Evolutionary conservation across 164 flowering plant species (phyloP), one percentile per base, ranked within the genome.

Genomic region (Vitis labrusca): DNA sequence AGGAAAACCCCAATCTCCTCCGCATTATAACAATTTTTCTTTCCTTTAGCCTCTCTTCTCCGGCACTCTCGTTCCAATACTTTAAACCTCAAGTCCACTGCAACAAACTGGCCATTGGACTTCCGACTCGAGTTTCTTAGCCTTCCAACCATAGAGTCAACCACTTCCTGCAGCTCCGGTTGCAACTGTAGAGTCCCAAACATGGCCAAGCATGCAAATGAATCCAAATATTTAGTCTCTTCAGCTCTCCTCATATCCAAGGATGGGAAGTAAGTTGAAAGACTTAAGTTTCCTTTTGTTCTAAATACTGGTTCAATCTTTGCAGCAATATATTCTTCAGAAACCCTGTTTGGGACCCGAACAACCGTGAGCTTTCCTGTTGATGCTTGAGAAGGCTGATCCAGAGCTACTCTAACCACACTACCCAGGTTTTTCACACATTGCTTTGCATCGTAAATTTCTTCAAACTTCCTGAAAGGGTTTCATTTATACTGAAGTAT

Each of bases 1-100:
- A 95, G 75, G 73, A 95, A 95, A 0, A 74, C 29, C 1, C 89
- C 97, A 58, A 90, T 78, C 76, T 91, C 98, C 49, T 82, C 79
- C 29, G 97, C 86, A 78, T 64, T 74, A 60, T 37, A 37, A 37
- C 44, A 37, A 6, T 37, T 37, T 37, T 37, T 37, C 44, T 37
- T 37, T 37, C 44, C 44, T 37, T 37, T 37, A 37, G 44, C 7
- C 44, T 37, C 44, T 37, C 44, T 37, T 37, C 44, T 37, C 7
- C 7, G 5, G 44, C 44, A 37, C 44, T 37, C 0, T 37, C 44
- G 44, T 37, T 37, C 44, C 44, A 37, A 3, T 7, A 51, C 23
- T 13, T 65, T 32, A 52, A 65, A 30, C 67, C 56, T 65, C 37
- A 65, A 14, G 58, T 65, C 67, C 58, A 65, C 52, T 19, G 67